phyloP scores from a whole-genome alignment of 495 filamentous ascomycete genomes.

The Penicillium longicatenatum region DNA sequence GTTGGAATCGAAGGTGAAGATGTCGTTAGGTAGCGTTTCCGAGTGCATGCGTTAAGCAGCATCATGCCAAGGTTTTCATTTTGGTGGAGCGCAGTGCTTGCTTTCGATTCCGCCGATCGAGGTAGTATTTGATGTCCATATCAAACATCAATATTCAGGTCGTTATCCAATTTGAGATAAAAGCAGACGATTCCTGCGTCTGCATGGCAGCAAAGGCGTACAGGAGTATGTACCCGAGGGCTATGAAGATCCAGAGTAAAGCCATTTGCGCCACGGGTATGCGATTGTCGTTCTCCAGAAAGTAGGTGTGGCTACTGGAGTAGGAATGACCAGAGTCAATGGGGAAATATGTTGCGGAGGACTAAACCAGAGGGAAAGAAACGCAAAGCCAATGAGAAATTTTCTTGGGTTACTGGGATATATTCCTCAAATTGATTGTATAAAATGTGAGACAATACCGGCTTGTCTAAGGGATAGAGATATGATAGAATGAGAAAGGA shows the following conservation, averaged over 20 bases:
- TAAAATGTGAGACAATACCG: constrained; percentile 15
- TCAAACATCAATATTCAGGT: constrained; percentile 24
- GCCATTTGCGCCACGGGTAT: constrained; percentile 32
- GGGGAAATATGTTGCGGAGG: not conserved
- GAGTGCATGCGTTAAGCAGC: not conserved
- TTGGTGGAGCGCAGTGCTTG: not conserved
- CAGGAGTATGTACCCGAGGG: constrained; percentile 42
- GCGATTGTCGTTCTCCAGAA: not conserved
- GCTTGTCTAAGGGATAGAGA: constrained; percentile 3
- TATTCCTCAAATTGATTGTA: not conserved
- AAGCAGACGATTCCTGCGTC: constrained; percentile 15
- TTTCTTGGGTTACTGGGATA: not conserved
- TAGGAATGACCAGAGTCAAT: not conserved
- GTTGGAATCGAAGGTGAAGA: not conserved
- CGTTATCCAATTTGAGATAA: constrained; percentile 20
- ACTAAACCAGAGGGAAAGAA: not conserved
- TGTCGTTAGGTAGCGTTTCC: not conserved
- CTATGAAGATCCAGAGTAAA: constrained; percentile 41
- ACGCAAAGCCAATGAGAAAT: not conserved
- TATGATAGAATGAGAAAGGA: not conserved
- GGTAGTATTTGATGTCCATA: not conserved
- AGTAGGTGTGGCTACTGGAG: not conserved
- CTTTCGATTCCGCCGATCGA: not conserved
- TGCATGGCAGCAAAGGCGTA: constrained; percentile 44
- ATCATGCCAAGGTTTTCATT: no score